Base-by-base conservation (phyloP, 371 early-diverging fungal species). In the Mucor indicus region DNA sequence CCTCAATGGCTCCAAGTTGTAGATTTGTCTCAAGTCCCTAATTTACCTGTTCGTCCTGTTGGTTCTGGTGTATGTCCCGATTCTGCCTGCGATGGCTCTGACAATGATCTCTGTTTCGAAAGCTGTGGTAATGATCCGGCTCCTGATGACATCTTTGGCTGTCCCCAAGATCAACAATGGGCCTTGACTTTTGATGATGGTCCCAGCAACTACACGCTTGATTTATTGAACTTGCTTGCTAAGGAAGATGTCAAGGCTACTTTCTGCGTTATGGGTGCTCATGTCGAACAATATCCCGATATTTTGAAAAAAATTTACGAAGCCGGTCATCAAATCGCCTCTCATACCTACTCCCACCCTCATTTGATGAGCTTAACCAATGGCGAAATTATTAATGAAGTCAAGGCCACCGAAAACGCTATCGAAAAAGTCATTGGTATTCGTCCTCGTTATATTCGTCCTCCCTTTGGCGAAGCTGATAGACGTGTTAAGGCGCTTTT, bases 131-230 rank as follows among this genome's bases (percentile, higher is more conserved):
- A 65, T 17, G 43, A 38, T 1, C 57, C 72, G 4, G 48, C 47
- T 1, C 20, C 41, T 4, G 59, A 57, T 13, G 72, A 72, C 47
- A 47, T 65, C 10, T 72, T 61, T 46, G 72, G 72, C 8, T 72
- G 72, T 38, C 52, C 55, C 11, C 13, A 20, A n/a, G 50, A 44
- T n/a, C 41, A 63, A 13, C 23, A 50, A 1, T 72, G 72, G 72
- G 60, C 72, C 25, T 44, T 72, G 6, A 80, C 83, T 2, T 85
- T 83, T 62, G 90, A 89, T 45, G 87, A 89, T 50, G 90, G 87
- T 4, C 84, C 84, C 1, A 67, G 53, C 16, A 23, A 41, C 4
- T 76, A 62, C 36, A 82, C 83, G 1, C 41, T n/a, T 21, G 62
- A 72, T 11, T 48, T 88, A 1, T 60, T 90, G 11, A 75, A 79